Percentiles rank a stretch among this genome's conserved stretches.
Evolutionary conservation across 2,329 filamentous ascomycete species (phyloP).

Genomic region (Monilinia polystroma): DNA sequence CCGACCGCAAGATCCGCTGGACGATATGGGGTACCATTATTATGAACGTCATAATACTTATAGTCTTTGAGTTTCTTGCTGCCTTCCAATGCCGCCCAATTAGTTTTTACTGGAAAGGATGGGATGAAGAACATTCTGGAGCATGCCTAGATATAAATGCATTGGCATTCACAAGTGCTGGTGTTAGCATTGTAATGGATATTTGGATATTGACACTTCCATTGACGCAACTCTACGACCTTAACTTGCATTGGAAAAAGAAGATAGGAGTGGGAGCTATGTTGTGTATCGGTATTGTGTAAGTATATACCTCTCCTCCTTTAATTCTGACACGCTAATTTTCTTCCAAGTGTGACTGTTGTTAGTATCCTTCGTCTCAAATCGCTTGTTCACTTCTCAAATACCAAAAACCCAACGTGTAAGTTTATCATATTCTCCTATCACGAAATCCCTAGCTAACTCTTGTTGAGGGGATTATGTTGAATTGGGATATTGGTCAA

Average conservation of each 20-base stretch:
- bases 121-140: constrained; percentile 49
- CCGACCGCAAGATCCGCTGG: constrained; percentile 20
- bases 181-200: constrained; percentile 53
- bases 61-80: constrained; percentile 26
- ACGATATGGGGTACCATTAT: constrained; percentile 21
- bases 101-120: constrained; percentile 53
- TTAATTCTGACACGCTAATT: background rate
- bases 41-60: constrained; percentile 21
- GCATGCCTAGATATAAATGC: constrained; percentile 51
- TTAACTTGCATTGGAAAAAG: constrained; percentile 48
- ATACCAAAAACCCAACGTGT: constrained; percentile 22
- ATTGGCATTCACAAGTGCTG: constrained; percentile 52
- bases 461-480: constrained; percentile 26
- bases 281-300: constrained; percentile 50
- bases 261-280: constrained; percentile 50
- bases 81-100: constrained; percentile 50
- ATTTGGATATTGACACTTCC: constrained; percentile 53
- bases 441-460: background rate
- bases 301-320: constrained; percentile 14
- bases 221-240: constrained; percentile 45
- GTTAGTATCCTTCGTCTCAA: constrained; percentile 14
- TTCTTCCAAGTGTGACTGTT: background rate
- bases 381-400: constrained; percentile 11
- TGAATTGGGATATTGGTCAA: constrained; percentile 30
- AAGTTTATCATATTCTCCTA: background rate